Conservation (phyloP, 129 eudicot species). For the Solidago caesia region DNA sequence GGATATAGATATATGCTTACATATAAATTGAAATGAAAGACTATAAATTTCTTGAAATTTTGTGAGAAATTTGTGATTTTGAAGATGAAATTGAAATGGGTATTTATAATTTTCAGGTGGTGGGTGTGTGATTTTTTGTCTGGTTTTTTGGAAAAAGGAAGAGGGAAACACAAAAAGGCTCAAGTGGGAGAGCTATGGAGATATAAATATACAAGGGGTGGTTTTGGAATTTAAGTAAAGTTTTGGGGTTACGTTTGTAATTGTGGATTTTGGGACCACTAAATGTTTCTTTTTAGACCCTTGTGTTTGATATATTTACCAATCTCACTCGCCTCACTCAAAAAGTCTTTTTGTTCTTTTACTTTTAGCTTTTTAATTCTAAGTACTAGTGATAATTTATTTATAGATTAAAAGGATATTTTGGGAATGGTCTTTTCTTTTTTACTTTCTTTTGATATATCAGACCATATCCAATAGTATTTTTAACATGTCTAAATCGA, state of each 20-base stretch:
- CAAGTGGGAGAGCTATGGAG: constrained; percentile 27
- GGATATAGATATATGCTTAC: background rate
- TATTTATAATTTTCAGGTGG: constrained; percentile 25
- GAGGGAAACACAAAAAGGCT: constrained; percentile 38
- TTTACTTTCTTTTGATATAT: background rate
- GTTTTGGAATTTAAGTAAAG: background rate
- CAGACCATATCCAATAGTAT: no score
- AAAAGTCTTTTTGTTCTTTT: constrained; percentile 28
- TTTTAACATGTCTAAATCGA: no score
- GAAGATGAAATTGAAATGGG: constrained; percentile 24
- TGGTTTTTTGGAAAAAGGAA: constrained; percentile 41
- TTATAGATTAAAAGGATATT: constrained; percentile 26
- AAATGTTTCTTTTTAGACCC: constrained; percentile 16
- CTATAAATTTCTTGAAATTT: constrained; percentile 12
- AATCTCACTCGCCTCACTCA: constrained; percentile 23
- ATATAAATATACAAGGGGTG: constrained; percentile 34
- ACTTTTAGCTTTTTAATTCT: constrained; percentile 21
- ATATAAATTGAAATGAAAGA: background rate
- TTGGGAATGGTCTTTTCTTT: constrained; percentile 11
- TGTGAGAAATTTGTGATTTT: constrained; percentile 5
- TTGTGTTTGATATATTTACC: constrained; percentile 14
- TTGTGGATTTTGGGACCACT: constrained; percentile 3
- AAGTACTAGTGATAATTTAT: background rate
- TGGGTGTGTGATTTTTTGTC: constrained; percentile 22
- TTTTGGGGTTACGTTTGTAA: constrained; percentile 11